Percentiles rank a stretch among this genome's conserved stretches.
Evolutionary conservation across 176 grass and related monocot species (phyloP).

Genomic region (Carex parvula): DNA sequence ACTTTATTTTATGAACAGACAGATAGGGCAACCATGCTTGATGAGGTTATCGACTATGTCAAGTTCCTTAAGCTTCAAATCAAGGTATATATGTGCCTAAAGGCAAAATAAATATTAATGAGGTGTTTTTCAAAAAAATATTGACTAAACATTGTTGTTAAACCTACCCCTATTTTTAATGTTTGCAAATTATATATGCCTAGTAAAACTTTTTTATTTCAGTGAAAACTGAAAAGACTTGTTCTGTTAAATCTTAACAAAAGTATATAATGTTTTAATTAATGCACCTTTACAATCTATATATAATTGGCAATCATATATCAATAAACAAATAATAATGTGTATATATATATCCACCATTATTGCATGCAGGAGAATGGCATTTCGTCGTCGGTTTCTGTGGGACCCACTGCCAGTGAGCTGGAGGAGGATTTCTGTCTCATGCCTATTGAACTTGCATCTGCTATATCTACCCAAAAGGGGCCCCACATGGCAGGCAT

Average conservation of each 20-base stretch:
- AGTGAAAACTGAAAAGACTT: too few relatives aligned
- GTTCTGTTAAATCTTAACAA: too few relatives aligned
- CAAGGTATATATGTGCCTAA: constrained; percentile 38
- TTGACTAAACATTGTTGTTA: background rate
- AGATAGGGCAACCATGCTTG: constrained; percentile 74
- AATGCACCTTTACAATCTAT: background rate
- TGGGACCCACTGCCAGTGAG: constrained; percentile 13
- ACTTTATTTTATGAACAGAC: constrained; percentile 40
- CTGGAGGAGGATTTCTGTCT: constrained; percentile 50
- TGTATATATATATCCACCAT: background rate
- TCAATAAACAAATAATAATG: background rate
- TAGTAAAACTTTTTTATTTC: background rate
- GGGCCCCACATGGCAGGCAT: constrained; percentile 19
- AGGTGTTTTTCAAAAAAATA: background rate
- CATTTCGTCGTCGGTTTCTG: background rate
- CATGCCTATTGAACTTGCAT: constrained; percentile 75
- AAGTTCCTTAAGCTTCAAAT: constrained; percentile 94
- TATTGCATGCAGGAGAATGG: constrained; percentile 9
- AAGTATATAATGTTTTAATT: too few relatives aligned
- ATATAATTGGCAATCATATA: background rate
- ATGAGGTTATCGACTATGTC: constrained; percentile 87
- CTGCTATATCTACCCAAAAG: constrained; percentile 52
- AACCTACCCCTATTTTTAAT: background rate
- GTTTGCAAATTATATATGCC: background rate
- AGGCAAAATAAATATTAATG: background rate